Evolutionary conservation across 768 basidiomycete species (phyloP).

Genomic region (Suillus paluster): DNA sequence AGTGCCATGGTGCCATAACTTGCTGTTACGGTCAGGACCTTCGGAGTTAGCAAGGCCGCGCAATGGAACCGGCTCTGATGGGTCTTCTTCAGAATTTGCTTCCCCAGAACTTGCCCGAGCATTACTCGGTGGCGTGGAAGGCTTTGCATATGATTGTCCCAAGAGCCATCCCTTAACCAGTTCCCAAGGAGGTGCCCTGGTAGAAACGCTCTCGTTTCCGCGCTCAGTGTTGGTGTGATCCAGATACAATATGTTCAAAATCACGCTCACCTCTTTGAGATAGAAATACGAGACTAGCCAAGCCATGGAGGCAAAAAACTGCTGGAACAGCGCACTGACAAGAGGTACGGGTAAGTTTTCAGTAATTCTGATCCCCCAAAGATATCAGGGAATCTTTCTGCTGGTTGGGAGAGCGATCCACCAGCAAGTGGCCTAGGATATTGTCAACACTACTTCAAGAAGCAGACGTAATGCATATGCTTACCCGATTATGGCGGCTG

Average conservation of each 20-base stretch:
- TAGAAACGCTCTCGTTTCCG: neutral
- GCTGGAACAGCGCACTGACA: slow-evolving; percentile 70
- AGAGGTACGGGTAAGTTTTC: slow-evolving; percentile 71
- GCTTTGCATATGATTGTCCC: neutral
- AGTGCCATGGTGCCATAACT: slow-evolving; percentile 68
- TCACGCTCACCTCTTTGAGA: slow-evolving; percentile 53
- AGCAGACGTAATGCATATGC: slow-evolving; percentile 18
- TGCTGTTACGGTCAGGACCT: slow-evolving; percentile 58
- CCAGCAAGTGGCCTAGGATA: slow-evolving; percentile 66
- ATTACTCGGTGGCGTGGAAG: neutral
- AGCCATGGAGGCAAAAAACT: slow-evolving; percentile 51
- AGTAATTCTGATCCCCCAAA: slow-evolving; percentile 64
- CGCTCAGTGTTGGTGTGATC: too few species aligned
- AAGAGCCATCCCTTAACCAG: neutral
- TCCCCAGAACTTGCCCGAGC: neutral
- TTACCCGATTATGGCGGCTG: slow-evolving; percentile 48
- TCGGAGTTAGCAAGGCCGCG: slow-evolving; percentile 52
- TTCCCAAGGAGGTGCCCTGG: neutral
- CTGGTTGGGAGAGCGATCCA: slow-evolving; percentile 63
- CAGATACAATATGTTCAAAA: neutral
- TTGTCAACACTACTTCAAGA: neutral
- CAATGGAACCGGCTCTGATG: slow-evolving; percentile 48
- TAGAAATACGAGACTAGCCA: slow-evolving; percentile 54
- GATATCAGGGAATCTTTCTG: slow-evolving; percentile 62
- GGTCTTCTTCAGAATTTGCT: neutral